Evolutionary conservation across 2,329 filamentous ascomycete species (phyloP), one percentile per base, ranked within the genome.

Genomic region (Sclerotinia spermophila): DNA sequence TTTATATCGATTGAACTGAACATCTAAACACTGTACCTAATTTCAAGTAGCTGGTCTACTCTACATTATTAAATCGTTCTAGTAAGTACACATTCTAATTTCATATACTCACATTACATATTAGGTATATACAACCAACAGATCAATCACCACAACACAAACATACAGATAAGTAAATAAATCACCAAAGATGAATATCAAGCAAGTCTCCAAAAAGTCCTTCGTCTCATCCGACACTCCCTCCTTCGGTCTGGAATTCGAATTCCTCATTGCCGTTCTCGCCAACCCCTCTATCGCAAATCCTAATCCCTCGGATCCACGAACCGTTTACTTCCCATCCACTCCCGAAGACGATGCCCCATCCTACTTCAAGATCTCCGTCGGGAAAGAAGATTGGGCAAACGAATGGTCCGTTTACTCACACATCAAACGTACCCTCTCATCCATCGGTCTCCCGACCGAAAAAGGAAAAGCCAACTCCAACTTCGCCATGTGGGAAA

Each of bases 191-290:
- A 60, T 59, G 56, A 38, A 59, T 17, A 40, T 21, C 5, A 3
- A 2, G 17, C 10, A 6, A 6, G 19, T 38, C n/a, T 5, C 15
- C 35, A 6, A 38, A 48, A n/a, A 38, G 35, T 24, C 56, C 21
- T 21, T 10, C 2, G 35, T 59, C 13, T 44, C 61, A 30, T 17
- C 40, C 24, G 38, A 58, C 8, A 62, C 64, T 2, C 64, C 72
- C 19, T 74, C 75, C 17, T 78, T 78, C 51, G 76, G 77, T 15
- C 65, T 78, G 24, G 77, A 78, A 53, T 44, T 76, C 4, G 76
- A 78, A 56, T 76, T 77, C 33, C 38, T 68, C 5, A 13, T 72
- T 6, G 70, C 60, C 1, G 68, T 65, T n/a, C 21, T 72, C 2
- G 44, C 21, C 4, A 13, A 65, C n/a, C 61, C 65, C 13, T 30